Evolutionary conservation across 179 eudicot genomes (phyloP).

Genomic region (Camellia oleifera): DNA sequence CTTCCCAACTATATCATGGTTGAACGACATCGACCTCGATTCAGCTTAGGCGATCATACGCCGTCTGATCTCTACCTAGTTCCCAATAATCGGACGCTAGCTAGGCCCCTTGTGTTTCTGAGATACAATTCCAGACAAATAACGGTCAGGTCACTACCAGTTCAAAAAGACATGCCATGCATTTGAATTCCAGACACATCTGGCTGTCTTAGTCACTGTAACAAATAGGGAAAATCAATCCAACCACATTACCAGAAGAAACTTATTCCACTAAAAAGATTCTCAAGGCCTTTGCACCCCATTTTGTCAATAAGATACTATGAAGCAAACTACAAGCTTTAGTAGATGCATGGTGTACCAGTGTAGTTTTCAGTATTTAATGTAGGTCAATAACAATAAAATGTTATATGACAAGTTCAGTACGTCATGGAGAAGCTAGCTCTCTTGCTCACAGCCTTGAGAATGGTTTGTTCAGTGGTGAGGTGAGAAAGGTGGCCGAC

Average conservation of each 20-base stretch:
- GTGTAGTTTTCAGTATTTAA: background rate
- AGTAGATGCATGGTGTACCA: background rate
- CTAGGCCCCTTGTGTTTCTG: no score
- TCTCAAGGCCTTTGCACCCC: background rate
- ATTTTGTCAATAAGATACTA: background rate
- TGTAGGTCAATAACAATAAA: background rate
- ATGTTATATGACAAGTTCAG: background rate
- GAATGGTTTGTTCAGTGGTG: no score
- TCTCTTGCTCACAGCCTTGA: slow-evolving; percentile 37
- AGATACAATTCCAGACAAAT: no score
- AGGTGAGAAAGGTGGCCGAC: slow-evolving; percentile 66
- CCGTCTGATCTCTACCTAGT: no score
- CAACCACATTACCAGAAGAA: background rate
- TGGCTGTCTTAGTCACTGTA: background rate
- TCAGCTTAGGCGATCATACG: no score
- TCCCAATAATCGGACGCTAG: no score
- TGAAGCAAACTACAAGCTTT: background rate
- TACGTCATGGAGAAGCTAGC: background rate
- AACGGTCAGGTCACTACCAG: background rate
- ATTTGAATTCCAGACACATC: background rate
- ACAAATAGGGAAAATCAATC: background rate
- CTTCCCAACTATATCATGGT: no score
- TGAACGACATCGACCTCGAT: no score
- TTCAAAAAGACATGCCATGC: background rate
- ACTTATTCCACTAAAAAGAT: background rate